Evolutionary conservation across 768 basidiomycete genomes (phyloP).

Genomic region (Asterophora lycoperdoides): DNA sequence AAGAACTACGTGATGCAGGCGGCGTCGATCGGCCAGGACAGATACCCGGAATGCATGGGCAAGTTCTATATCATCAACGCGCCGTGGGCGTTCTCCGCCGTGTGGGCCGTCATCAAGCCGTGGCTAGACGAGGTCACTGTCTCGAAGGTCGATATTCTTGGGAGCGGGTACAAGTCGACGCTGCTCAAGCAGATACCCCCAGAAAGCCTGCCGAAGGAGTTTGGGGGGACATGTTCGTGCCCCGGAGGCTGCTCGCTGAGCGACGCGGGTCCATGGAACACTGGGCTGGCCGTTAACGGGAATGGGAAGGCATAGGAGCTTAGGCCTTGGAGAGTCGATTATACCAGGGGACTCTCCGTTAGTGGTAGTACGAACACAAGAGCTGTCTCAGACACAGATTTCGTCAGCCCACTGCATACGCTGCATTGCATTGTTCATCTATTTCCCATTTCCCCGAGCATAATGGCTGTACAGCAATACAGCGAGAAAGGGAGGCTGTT

Average conservation of each 20-base stretch:
- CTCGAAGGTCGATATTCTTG: slow-evolving; percentile 87
- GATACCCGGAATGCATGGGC: slow-evolving; percentile 94
- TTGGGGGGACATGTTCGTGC: slow-evolving; percentile 82
- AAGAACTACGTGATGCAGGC: slow-evolving; percentile 86
- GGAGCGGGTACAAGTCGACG: slow-evolving; percentile 68
- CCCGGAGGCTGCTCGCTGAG: slow-evolving; percentile 78
- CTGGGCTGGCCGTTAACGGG: not conserved
- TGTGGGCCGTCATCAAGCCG: slow-evolving; percentile 86
- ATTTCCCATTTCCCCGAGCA: too few relatives aligned
- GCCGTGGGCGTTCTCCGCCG: slow-evolving; percentile 85
- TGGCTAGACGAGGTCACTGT: slow-evolving; percentile 97
- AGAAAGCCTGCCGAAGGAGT: slow-evolving; percentile 80
- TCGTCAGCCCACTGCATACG: not conserved
- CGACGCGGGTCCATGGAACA: slow-evolving; percentile 91
- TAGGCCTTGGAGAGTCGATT: not conserved
- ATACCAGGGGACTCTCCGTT: not conserved
- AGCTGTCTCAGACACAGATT: not conserved
- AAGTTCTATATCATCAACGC: slow-evolving; percentile 99
- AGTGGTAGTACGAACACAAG: not conserved
- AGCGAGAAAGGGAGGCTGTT: not conserved
- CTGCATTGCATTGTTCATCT: not conserved
- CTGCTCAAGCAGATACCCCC: slow-evolving; percentile 77
- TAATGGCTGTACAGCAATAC: not conserved
- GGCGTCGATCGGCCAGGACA: slow-evolving; percentile 77
- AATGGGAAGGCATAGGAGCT: not conserved